Base-by-base conservation (phyloP, 2,329 filamentous ascomycete species). In the Fusarium heterosporum region DNA sequence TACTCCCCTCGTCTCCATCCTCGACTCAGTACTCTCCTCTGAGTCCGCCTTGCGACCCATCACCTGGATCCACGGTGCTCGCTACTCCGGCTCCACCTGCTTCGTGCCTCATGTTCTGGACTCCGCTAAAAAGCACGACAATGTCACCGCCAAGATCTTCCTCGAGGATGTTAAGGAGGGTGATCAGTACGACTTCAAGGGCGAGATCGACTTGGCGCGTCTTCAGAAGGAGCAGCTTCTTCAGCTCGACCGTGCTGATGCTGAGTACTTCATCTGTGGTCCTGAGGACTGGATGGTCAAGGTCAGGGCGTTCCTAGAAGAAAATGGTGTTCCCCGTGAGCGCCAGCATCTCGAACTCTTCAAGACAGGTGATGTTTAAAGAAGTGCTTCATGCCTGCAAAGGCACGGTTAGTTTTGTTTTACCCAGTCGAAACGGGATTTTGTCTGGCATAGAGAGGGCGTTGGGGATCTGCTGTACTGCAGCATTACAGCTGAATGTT, bases 221-320 rank as follows among this genome's bases (percentile, higher is more conserved):
- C 74, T 92, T 36, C 82, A 86, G 64, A 74, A 77, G 25, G 79
- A 85, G 10, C 72, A 78, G 1, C 80, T 86, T 43, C 78, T 94
- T n/a, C 86, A 83, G 67, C 73, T 89, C 2, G 78, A 81, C 19
- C 80, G 90, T 68, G 48, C 76, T 1, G 78, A 78, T 41, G 82
- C 91, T 1, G 81, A 88, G 72, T 94, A 93, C 76, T 93, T 86
- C 70, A 79, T 92, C 52, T 94, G 92, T 72, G 92, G 91, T 0
- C 91, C 91, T 0, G 82, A 84, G 61, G 74, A 76, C 9, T 94
- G 93, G 81, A 94, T 94, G 92, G 71, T 83, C 11, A 84, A 87
- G 36, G 79, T 86, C 22, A 80, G 86, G 66, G 76, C 78, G 9
- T 82, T 80, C 68, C 79, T 93, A 56, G 78, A 82, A 68, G 78